Evolutionary conservation across 2,329 filamentous ascomycete species (phyloP), one percentile per base, ranked within the genome.

Genomic region (Lizonia empirigonia): DNA sequence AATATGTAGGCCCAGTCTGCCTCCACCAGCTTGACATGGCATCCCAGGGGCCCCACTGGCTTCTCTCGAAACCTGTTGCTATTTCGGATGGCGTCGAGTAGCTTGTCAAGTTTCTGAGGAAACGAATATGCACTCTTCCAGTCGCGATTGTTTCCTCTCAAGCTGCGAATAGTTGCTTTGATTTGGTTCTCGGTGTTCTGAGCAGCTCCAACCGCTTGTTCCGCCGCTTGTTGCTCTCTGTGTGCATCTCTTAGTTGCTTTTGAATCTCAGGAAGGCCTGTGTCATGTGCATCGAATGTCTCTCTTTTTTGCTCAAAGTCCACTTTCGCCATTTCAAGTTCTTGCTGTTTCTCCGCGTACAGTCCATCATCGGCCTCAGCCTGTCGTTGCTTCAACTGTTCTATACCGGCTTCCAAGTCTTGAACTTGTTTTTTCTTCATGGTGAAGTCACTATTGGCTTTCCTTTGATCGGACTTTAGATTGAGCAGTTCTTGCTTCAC

Each of bases 1-100:
- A 99, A 73, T 34, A 96, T 85, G 0, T 84, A 82, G 1, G 87
- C 88, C 94, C 94, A 99, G 62, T 90, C 81, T 1, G 90, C 88
- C 59, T 93, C 86, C 27, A 85, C 76, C 19, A 99, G 77, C 59
- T 85, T 86, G 42, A 99, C 81, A 64, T 94, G 83, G 19, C 85
- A 78, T 23, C 92, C 94, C 12, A 97, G 78, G 0, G 94, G 94
- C 0, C 94, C 94, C 26, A 97, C 78, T 2, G 94, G 94, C 55
- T 82, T 86, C 34, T 82, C 77, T 19, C 78, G 76, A 67, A 95
- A 97, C 0, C 85, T 79, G 2, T 57, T 72, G 50, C 96, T 90
- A n/a, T 78, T 76, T 5, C 84, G 79, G 54, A 97, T 89, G n/a
- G 81, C 81, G 44, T 75, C 78, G 6, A 95, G 74, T 3, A 97